These are phyloP conservation scores for Wickerhamomyces sp. DNA, from an alignment of 1,139 yeast genomes.

Conservation along the genomic window DNA sequence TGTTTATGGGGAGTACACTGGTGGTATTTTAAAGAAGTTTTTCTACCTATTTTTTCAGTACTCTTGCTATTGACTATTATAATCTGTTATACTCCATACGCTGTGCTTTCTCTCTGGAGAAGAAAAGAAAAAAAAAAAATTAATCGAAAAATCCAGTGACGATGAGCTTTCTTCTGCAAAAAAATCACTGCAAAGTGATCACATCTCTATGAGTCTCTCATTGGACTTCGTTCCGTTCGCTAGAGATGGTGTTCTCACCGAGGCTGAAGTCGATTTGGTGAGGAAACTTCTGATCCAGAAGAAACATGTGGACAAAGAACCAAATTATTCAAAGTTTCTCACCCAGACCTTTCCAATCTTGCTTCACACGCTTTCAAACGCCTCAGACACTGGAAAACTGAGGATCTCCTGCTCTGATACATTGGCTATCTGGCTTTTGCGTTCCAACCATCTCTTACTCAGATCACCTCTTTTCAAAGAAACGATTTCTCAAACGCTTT, in stretches of 20 bases:
- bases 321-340: slow-evolving; percentile 10
- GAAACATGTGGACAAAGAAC: slow-evolving; percentile 7
- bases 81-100: too few species aligned
- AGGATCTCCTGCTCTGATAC: slow-evolving; percentile 52
- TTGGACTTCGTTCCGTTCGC: too few species aligned
- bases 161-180: too few species aligned
- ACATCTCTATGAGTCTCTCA: too few species aligned
- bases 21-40: background rate
- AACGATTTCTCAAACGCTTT: slow-evolving; percentile 10
- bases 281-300: slow-evolving; percentile 7
- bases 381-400: slow-evolving; percentile 12
- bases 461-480: slow-evolving; percentile 16
- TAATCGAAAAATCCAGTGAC: too few species aligned
- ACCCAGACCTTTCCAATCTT: slow-evolving; percentile 12
- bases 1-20: background rate
- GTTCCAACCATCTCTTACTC: slow-evolving; percentile 37
- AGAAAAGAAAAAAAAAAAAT: too few species aligned
- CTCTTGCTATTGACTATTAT: too few species aligned
- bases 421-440: slow-evolving; percentile 56
- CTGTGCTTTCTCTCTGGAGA: too few species aligned
- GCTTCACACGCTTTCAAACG: slow-evolving; percentile 8
- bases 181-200: too few species aligned
- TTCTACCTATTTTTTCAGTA: background rate
- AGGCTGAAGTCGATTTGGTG: background rate
- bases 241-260: background rate